Evolutionary conservation across 257 asterid genomes (phyloP).

Genomic region (Solanum sejunctum): DNA sequence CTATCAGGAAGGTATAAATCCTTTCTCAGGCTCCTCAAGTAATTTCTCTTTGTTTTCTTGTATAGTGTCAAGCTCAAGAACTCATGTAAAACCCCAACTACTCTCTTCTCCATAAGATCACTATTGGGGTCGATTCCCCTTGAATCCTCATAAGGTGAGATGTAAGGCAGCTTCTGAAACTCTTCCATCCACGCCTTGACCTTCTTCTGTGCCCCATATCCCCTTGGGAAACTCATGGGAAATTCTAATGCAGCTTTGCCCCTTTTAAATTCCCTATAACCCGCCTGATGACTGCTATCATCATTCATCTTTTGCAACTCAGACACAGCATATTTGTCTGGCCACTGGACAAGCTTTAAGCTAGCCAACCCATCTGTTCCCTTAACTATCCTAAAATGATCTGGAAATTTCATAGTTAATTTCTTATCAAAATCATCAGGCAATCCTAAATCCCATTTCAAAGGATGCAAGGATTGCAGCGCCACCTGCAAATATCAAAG

Average conservation of each 20-base stretch:
- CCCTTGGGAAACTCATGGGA: constrained; percentile 91
- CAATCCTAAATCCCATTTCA: constrained; percentile 93
- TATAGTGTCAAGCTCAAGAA: constrained; percentile 56
- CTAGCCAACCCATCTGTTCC: constrained; percentile 48
- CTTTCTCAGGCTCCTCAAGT: constrained; percentile 77
- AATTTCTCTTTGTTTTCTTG: constrained; percentile 88
- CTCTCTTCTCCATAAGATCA: constrained; percentile 95
- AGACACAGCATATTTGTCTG: constrained; percentile 59
- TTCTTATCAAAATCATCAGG: constrained; percentile 70
- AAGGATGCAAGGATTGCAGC: constrained; percentile 46
- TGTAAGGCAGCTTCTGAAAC: constrained; percentile 85
- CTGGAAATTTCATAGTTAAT: constrained; percentile 40
- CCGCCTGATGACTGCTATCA: constrained; percentile 1
- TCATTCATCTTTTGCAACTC: constrained; percentile 61
- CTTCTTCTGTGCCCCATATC: constrained; percentile 87
- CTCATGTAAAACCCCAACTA: constrained; percentile 86
- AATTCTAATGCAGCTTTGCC: constrained; percentile 74
- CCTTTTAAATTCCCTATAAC: constrained; percentile 57
- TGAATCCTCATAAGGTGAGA: constrained; percentile 86
- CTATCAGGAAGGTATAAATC: constrained; percentile 76
- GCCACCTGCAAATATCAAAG: constrained; percentile 43
- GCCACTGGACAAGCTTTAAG: constrained; percentile 62
- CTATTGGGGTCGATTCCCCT: constrained; percentile 67
- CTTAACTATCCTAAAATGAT: constrained; percentile 52
- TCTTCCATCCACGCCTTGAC: constrained; percentile 97